A percentile compares a stretch with the other conserved stretches of the same genome.
Conservation (phyloP, 129 eudicot species). For the Artemisia argyi region DNA sequence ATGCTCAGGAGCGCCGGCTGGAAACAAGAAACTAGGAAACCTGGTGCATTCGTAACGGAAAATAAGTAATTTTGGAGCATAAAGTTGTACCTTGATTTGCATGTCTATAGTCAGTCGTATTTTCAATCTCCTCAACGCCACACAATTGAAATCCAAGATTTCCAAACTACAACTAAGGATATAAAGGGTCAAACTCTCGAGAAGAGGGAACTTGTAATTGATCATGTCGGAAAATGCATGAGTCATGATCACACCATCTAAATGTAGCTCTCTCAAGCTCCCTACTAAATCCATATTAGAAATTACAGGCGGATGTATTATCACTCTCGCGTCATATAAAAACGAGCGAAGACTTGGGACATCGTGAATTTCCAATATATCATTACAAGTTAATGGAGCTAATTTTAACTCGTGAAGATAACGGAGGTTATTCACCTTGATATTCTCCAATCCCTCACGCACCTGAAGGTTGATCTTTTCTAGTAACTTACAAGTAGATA, state of each 20-base stretch:
- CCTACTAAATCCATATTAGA: neutral
- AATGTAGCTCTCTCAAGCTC: neutral
- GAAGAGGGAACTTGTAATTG: conserved; percentile 4
- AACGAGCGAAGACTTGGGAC: too few relatives aligned
- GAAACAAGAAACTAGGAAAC: too few relatives aligned
- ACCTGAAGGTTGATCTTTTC: too few relatives aligned
- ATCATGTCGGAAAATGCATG: neutral
- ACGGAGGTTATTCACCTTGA: too few relatives aligned
- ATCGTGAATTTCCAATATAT: too few relatives aligned
- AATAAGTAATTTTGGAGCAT: neutral
- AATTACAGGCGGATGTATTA: too few relatives aligned
- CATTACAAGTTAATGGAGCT: too few relatives aligned
- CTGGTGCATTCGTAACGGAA: neutral
- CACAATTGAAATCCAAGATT: neutral
- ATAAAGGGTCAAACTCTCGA: neutral
- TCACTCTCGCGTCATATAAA: too few relatives aligned
- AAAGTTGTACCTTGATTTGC: neutral
- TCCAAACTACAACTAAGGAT: neutral
- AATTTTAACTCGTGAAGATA: too few relatives aligned
- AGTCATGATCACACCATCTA: neutral
- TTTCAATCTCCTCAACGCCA: neutral
- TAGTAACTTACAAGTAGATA: too few relatives aligned
- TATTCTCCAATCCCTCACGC: too few relatives aligned
- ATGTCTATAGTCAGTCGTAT: neutral
- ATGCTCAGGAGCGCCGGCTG: too few relatives aligned